Base-by-base conservation (phyloP, 176 grass and related monocot genomes). In the Poa pratensis region DNA sequence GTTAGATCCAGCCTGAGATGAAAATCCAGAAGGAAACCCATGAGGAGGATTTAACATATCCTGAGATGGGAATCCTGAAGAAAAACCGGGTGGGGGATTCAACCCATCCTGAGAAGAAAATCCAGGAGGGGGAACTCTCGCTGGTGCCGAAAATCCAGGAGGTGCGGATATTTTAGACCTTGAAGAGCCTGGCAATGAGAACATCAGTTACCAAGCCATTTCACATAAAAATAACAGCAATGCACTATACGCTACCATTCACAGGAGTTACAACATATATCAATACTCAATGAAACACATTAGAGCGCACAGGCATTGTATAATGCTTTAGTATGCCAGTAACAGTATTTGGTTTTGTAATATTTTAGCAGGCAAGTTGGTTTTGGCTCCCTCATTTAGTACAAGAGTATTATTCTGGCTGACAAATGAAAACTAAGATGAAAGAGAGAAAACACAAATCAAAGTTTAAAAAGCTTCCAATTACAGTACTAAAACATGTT, bases 111-210 rank as follows among this genome's bases (percentile, higher is more conserved):
- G 88, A 43, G 86, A 90, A 74, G 86, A 83, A 76, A 87, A 90
- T 28, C 85, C 87, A 75, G 87, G 89, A 91, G 91, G 88, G 20
- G 93, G 88, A 6, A 77, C 86, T 89, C 86, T 94, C 26, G 69
- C 78, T 77, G 91, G 81, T 74, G 46, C 30, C 24, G 84, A 81
- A 76, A 96, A 94, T 85, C 90, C 94, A 87, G 91, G 91, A 8
- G 91, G 91, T 69, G 77, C 80, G 55, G 84, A 80, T 84, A 85
- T 80, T 87, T 90, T 90, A 52, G 85, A 51, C 63, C 71, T 89
- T 61, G 70, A 84, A 81, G 76, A 59, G 64, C 88, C 90, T 92
- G 74, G 27, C n/a, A 73, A 63, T 83, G 37, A 80, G 83, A 87
- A 83, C 37, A 90, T 73, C 27, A 87, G 58, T 50, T 65, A 64